Conservation (phyloP, 768 basidiomycete genomes). For the Hygrophorus pudorinus region DNA sequence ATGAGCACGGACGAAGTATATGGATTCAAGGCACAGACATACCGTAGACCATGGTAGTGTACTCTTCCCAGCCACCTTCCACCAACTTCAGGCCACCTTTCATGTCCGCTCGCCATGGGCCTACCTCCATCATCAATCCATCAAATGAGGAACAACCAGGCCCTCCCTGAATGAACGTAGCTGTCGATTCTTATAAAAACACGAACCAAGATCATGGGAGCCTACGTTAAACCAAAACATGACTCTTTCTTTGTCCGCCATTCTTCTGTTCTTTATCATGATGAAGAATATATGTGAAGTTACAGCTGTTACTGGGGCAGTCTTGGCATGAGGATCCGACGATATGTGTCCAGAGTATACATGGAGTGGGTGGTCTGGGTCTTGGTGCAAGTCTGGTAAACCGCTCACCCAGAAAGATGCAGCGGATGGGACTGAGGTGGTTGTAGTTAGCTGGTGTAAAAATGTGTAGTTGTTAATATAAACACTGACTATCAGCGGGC, state of each 20-base stretch:
- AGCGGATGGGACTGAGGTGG: constrained; percentile 54
- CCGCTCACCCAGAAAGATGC: constrained; percentile 75
- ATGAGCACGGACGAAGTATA: constrained; percentile 3
- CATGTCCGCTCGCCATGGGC: constrained; percentile 78
- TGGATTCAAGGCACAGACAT: constrained; percentile 20
- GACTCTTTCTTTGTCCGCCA: constrained; percentile 82
- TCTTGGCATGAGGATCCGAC: constrained; percentile 57
- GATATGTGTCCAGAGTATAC: constrained; percentile 80
- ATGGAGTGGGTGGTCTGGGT: constrained; percentile 58
- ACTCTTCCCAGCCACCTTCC: constrained; percentile 96
- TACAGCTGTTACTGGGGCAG: constrained; percentile 45
- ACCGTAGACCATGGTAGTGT: constrained; percentile 90
- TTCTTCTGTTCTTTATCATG: constrained; percentile 76
- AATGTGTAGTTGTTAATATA: neutral
- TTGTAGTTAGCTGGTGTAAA: neutral
- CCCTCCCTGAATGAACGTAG: constrained; percentile 53
- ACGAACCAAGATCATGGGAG: neutral
- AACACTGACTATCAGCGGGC: constrained; percentile 31
- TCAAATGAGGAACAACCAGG: constrained; percentile 98
- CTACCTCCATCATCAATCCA: constrained; percentile 97
- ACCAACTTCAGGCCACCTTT: constrained; percentile 59
- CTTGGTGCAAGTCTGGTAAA: constrained; percentile 70
- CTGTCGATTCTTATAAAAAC: neutral
- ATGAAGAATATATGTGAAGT: constrained; percentile 83
- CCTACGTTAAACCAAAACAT: constrained; percentile 97